Percentiles rank a stretch among this genome's conserved stretches.
Evolutionary conservation across 306 rosid species (phyloP).

Genomic region (Cicer arietinum): DNA sequence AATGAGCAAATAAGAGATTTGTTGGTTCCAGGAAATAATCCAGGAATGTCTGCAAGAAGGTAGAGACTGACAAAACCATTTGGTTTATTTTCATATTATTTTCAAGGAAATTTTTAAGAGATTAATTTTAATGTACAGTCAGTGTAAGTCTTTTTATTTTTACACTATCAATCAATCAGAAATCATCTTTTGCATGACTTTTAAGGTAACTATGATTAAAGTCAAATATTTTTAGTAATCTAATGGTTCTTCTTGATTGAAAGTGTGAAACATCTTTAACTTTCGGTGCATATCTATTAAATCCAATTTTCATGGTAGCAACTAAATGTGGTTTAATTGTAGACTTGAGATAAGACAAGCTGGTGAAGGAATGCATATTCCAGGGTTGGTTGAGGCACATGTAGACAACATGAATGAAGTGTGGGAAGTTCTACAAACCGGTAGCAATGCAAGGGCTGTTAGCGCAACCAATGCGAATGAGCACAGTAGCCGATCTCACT

Average conservation of each 20-base stretch:
- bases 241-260: background rate
- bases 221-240: background rate
- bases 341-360: conserved; percentile 91
- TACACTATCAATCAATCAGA: background rate
- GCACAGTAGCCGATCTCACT: conserved; percentile 95
- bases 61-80: conserved; percentile 35
- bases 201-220: background rate
- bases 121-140: background rate
- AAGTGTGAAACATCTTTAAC: background rate
- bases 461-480: conserved; percentile 92
- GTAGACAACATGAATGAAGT: conserved; percentile 86
- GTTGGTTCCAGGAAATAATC: conserved; percentile 75
- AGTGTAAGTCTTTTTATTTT: background rate
- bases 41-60: conserved; percentile 75
- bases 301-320: conserved; percentile 6
- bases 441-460: conserved; percentile 93
- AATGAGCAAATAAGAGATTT: conserved; percentile 96
- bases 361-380: conserved; percentile 91
- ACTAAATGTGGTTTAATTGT: conserved; percentile 38
- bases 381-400: conserved; percentile 89
- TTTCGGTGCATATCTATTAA: background rate
- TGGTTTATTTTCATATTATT: conserved; percentile 13
- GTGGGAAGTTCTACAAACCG: conserved; percentile 97
- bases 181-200: background rate
- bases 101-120: background rate